Base-by-base conservation (phyloP, 2,329 filamentous ascomycete genomes). In the Nemania sp. region DNA sequence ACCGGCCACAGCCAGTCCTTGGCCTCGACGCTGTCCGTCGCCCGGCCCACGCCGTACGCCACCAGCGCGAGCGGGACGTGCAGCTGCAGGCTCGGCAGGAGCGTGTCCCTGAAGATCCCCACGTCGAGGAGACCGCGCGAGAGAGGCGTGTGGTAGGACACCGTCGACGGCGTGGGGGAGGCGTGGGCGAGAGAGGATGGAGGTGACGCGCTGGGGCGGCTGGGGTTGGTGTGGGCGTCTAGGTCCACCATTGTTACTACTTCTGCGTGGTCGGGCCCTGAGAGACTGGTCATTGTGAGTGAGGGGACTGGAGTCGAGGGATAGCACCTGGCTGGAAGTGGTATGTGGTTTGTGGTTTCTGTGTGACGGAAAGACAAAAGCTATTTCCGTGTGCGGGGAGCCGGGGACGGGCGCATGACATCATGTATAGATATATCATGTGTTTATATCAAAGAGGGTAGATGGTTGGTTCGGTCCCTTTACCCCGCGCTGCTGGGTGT, bases 1-100 rank as follows among this genome's bases (percentile, higher is more conserved):
- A 81, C 78, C 0, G 87, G 85, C 87, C 87, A 89, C 5, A 87
- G 77, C 80, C 84, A 87, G 74, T 90, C 87, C 73, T 90, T 90
- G n/a, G 83, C 79, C 64, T 89, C 87, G 10, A 86, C 82, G 20
- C 61, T 67, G 13, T 71, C 22, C 3, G 69, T 71, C 51, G 51
- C 61, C 18, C 67, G 47, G 2, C 67, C 69, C 20, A 70, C 43
- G 56, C 67, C 69, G 52, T 70, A 70, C 1, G 69, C 69, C 15
- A 58, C 26, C 32, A 70, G 13, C 18, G 67, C 69, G 1, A 71
- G 54, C 3, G 64, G 67, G 27, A 49, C 61, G 26, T 71, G 69
- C 1, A 70, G 55, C 56, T 64, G 56, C 18, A 71, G 41, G 22
- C 49, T 65, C 2, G 69, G 67, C 1, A 71, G 55, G 26, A 71